A percentile compares a stretch with the other conserved stretches of the same genome.
Conservation (phyloP, 2,329 filamentous ascomycete genomes). For the Neocucurbitaria cava region DNA sequence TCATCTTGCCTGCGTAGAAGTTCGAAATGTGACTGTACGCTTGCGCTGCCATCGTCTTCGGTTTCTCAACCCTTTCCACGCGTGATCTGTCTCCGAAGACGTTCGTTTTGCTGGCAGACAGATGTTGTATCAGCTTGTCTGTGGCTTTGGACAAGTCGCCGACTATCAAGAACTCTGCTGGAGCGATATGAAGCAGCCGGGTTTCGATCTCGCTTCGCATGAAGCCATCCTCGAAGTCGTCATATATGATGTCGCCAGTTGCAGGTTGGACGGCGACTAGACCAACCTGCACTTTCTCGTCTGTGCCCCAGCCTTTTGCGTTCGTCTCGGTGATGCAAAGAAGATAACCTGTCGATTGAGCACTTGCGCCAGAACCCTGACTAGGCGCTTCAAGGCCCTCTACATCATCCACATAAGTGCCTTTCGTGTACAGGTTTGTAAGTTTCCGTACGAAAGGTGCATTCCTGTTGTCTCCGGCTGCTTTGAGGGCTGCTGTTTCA, state of each 20-base stretch:
- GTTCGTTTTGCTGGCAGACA: conserved; percentile 86
- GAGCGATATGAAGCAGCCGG: conserved; percentile 90
- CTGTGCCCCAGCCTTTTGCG: conserved; percentile 79
- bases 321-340: conserved; percentile 89
- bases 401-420: conserved; percentile 93
- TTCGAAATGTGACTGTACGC: conserved; percentile 87
- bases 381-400: conserved; percentile 71
- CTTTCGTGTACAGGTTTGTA: conserved; percentile 97
- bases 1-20: conserved; percentile 90
- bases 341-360: conserved; percentile 78
- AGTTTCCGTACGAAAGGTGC: conserved; percentile 90
- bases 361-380: conserved; percentile 61
- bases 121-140: conserved; percentile 87
- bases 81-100: conserved; percentile 91
- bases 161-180: conserved; percentile 93
- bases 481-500: conserved; percentile 94
- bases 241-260: conserved; percentile 94
- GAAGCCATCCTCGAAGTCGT: conserved; percentile 95
- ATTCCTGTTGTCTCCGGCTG: conserved; percentile 92
- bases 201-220: conserved; percentile 98
- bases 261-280: conserved; percentile 93
- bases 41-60: conserved; percentile 82
- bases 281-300: conserved; percentile 92
- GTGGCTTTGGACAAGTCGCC: conserved; percentile 89
- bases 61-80: conserved; percentile 77